These are phyloP conservation scores for Hortaea sp. DNA, from an alignment of 2,329 filamentous ascomycete species.

Conservation along the genomic window DNA sequence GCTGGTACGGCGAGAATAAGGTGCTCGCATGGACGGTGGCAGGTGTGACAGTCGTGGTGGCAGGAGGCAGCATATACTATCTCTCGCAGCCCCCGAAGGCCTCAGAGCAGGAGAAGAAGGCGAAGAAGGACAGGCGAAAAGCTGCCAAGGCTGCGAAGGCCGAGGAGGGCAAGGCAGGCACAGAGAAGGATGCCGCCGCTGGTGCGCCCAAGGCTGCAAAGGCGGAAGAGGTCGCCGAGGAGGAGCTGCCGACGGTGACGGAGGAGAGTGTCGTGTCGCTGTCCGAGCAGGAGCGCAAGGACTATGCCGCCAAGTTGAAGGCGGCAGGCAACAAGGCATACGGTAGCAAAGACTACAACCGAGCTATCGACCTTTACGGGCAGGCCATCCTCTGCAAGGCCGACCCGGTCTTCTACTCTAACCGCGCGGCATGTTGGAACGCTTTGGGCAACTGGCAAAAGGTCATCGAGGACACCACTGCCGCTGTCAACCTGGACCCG, in stretches of 20 bases:
- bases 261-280: slow-evolving; percentile 34
- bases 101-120: slow-evolving; percentile 53
- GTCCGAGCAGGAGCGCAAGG: slow-evolving; percentile 60
- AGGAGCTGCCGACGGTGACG: slow-evolving; percentile 41
- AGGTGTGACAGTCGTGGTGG: slow-evolving; percentile 84
- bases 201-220: slow-evolving; percentile 18
- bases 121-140: slow-evolving; percentile 84
- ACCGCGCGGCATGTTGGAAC: slow-evolving; percentile 95
- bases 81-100: slow-evolving; percentile 38
- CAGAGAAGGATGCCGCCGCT: slow-evolving; percentile 6
- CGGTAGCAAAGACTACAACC: slow-evolving; percentile 84
- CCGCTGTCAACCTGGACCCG: slow-evolving; percentile 83
- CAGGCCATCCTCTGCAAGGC: slow-evolving; percentile 95
- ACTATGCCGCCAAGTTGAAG: slow-evolving; percentile 86
- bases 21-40: slow-evolving; percentile 92
- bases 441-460: slow-evolving; percentile 87
- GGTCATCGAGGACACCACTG: slow-evolving; percentile 93
- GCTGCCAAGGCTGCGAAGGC: slow-evolving; percentile 60
- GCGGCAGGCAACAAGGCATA: slow-evolving; percentile 94
- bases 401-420: slow-evolving; percentile 97
- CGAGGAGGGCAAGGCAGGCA: slow-evolving; percentile 13
- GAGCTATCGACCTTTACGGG: slow-evolving; percentile 87
- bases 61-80: slow-evolving; percentile 89
- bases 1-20: slow-evolving; percentile 93
- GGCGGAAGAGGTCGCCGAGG: slow-evolving; percentile 28